Evolutionary conservation across 2,329 filamentous ascomycete genomes (phyloP).

Genomic region (Aspergillus hiratsukae): DNA sequence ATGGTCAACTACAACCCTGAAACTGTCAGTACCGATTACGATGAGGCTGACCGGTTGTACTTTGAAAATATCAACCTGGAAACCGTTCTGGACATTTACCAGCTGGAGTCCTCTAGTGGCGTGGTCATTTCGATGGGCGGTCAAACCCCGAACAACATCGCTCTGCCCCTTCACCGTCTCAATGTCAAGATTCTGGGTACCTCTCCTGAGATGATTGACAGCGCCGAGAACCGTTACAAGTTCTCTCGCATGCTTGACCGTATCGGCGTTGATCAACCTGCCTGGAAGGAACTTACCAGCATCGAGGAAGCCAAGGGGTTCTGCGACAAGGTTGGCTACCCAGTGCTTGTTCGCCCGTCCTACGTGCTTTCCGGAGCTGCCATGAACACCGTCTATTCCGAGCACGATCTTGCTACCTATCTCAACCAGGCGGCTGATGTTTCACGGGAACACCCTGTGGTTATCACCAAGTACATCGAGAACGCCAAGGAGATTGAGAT

Average conservation of each 20-base stretch:
- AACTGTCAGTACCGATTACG: conserved; percentile 84
- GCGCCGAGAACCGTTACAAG: conserved; percentile 95
- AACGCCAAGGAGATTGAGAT: conserved; percentile 99
- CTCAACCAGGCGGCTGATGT: conserved; percentile 88
- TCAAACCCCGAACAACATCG: conserved; percentile 97
- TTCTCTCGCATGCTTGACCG: conserved; percentile 97
- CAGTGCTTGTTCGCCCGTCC: conserved; percentile 89
- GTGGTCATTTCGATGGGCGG: conserved; percentile 95
- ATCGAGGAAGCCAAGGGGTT: conserved; percentile 85
- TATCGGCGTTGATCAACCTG: conserved; percentile 91
- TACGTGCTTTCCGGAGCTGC: conserved; percentile 96
- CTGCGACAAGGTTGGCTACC: conserved; percentile 84
- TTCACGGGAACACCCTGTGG: conserved; percentile 90
- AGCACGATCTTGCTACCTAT: conserved; percentile 85
- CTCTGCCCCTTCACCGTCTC: conserved; percentile 77
- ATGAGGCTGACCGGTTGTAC: conserved; percentile 90
- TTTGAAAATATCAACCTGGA: conserved; percentile 95
- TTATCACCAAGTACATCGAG: conserved; percentile 99
- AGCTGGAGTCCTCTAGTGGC: conserved; percentile 75
- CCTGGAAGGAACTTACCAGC: conserved; percentile 96
- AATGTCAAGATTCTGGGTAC: conserved; percentile 93
- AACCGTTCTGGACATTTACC: conserved; percentile 88
- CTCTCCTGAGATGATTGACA: conserved; percentile 98
- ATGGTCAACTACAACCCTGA: conserved; percentile 96
- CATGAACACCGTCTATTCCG: conserved; percentile 98